phyloP scores from a whole-genome alignment of 2,329 filamentous ascomycete species.

The Drechslerella coelobrocha region DNA sequence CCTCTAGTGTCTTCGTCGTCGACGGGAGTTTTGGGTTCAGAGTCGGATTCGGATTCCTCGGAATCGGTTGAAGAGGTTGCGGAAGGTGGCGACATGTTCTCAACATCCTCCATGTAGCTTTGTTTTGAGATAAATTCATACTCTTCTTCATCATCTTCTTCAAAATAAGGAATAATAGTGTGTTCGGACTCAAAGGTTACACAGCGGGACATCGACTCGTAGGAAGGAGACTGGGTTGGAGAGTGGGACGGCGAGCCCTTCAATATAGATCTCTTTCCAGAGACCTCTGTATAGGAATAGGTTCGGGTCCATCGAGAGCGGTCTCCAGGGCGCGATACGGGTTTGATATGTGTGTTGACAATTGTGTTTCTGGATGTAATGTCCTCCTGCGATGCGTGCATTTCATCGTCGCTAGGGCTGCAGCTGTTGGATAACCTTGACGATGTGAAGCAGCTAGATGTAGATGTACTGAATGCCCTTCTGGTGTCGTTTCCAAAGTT shows the following conservation, averaged over 20 bases:
- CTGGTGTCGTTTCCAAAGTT: slow-evolving; percentile 41
- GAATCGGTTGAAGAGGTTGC: slow-evolving; percentile 47
- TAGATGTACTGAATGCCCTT: slow-evolving; percentile 12
- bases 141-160: slow-evolving; percentile 29
- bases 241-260: slow-evolving; percentile 50
- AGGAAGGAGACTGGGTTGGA: slow-evolving; percentile 33
- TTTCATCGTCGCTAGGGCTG: slow-evolving; percentile 43
- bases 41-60: slow-evolving; percentile 50
- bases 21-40: slow-evolving; percentile 46
- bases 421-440: slow-evolving; percentile 42
- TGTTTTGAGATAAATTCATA: slow-evolving; percentile 40
- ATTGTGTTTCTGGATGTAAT: slow-evolving; percentile 46
- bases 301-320: slow-evolving; percentile 42
- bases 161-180: slow-evolving; percentile 34
- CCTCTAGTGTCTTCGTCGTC: slow-evolving; percentile 46
- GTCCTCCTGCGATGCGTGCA: slow-evolving; percentile 41
- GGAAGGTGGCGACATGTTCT: slow-evolving; percentile 48
- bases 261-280: slow-evolving; percentile 44
- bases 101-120: slow-evolving; percentile 32
- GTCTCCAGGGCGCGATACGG: slow-evolving; percentile 16
- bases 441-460: slow-evolving; percentile 7
- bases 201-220: slow-evolving; percentile 34
- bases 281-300: slow-evolving; percentile 45
- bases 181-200: slow-evolving; percentile 42
- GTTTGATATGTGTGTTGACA: slow-evolving; percentile 44